Evolutionary conservation across 306 rosid species (phyloP).

Genomic region (Astragalus glycyphyllos): DNA sequence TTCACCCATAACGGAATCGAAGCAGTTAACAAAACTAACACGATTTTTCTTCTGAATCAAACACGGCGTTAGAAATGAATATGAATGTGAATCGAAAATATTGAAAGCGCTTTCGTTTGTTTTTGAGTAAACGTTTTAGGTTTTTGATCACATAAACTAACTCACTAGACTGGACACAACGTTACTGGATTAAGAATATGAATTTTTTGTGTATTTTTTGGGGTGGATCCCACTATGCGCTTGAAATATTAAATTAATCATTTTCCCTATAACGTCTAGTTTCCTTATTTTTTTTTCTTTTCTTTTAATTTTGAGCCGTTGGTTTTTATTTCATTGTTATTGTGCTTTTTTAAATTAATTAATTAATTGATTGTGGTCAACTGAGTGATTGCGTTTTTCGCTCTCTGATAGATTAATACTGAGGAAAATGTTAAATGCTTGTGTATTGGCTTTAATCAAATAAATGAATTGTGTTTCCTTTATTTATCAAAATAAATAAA

Average conservation of each 20-base stretch:
- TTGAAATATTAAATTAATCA: constrained; percentile 30
- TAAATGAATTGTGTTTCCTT: too few species aligned
- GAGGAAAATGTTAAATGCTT: too few species aligned
- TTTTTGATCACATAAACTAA: neutral
- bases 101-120: neutral
- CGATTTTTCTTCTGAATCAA: neutral
- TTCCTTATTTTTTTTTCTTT: constrained; percentile 4
- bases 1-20: constrained; percentile 58
- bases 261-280: constrained; percentile 61
- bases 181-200: neutral
- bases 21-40: constrained; percentile 12
- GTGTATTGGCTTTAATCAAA: too few species aligned
- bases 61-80: neutral
- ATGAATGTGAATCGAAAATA: constrained; percentile 36
- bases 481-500: too few species aligned
- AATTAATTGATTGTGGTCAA: neutral
- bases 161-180: neutral
- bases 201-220: neutral
- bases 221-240: neutral
- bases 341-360: too few species aligned
- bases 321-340: neutral
- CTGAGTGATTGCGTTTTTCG: too few species aligned
- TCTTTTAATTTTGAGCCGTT: constrained; percentile 31
- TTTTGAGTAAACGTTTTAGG: neutral
- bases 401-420: too few species aligned